Evolutionary conservation across 208 protist species (phyloP).

Genomic region (Angomonas desouzai): DNA sequence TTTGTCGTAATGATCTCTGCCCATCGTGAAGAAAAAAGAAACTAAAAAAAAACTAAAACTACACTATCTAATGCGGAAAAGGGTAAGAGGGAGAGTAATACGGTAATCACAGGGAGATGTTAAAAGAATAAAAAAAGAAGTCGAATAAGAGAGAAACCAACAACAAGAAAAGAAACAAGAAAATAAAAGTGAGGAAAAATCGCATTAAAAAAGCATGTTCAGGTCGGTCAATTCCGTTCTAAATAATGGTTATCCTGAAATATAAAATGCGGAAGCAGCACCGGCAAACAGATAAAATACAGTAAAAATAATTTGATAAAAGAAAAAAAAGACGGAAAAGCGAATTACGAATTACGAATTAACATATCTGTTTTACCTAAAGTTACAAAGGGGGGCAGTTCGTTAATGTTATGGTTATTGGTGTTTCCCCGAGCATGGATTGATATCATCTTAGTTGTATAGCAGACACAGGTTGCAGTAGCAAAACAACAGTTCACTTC

Average conservation of each 20-base stretch:
- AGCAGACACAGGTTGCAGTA: slow-evolving; percentile 37
- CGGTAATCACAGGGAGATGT: neutral
- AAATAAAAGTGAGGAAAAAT: neutral
- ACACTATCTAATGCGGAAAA: slow-evolving; percentile 2
- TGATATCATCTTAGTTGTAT: no score
- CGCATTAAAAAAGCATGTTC: no score
- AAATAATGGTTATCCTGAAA: neutral
- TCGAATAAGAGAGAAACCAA: neutral
- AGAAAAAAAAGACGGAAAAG: no score
- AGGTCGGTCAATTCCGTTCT: slow-evolving; percentile 3
- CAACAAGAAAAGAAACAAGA: slow-evolving; percentile 2
- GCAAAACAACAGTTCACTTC: slow-evolving; percentile 28
- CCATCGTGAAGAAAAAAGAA: slow-evolving; percentile 35
- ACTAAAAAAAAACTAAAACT: slow-evolving; percentile 12
- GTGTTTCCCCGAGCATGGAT: no score
- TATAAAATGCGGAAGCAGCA: neutral
- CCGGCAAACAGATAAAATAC: slow-evolving; percentile 13
- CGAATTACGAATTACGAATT: no score
- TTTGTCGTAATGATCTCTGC: slow-evolving; percentile 84
- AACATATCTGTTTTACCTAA: no score
- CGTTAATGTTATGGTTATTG: no score
- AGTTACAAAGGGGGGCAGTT: no score
- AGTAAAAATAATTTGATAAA: slow-evolving; percentile 12
- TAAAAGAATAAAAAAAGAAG: slow-evolving; percentile 15
- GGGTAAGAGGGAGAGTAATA: slow-evolving; percentile 11